These are phyloP conservation scores for Agarophyton chilense DNA, from an alignment of 23 red algal genomes.

Conservation along the genomic window DNA sequence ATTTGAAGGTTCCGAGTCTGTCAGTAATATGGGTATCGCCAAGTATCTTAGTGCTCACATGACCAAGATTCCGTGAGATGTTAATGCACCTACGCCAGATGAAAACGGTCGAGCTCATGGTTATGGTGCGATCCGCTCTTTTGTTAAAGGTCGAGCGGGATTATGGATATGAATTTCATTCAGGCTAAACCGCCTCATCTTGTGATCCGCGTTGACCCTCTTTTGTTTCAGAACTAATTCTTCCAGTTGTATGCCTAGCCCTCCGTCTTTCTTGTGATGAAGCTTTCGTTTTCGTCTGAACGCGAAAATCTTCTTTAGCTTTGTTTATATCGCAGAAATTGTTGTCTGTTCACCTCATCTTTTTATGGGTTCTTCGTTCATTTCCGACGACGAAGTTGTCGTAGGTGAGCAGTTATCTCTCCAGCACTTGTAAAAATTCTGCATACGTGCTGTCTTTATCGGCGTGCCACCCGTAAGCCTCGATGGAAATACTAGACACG, in stretches of 20 bases:
- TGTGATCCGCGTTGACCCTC: neutral
- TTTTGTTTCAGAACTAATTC: neutral
- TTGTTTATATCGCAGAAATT: slow-evolving; percentile 17
- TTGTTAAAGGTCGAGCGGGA: neutral
- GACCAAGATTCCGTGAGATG: slow-evolving; percentile 45
- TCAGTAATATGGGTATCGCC: slow-evolving; percentile 83
- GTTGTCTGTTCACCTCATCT: slow-evolving; percentile 28
- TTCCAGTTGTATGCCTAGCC: neutral
- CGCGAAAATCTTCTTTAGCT: slow-evolving; percentile 14
- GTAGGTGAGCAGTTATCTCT: neutral
- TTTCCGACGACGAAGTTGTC: slow-evolving; percentile 22
- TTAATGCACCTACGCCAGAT: neutral
- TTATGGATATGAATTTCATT: neutral
- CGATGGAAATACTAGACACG: neutral
- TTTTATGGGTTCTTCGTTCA: slow-evolving; percentile 11
- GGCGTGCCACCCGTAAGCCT: no score
- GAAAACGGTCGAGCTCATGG: neutral
- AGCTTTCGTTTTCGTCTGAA: neutral
- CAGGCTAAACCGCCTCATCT: neutral
- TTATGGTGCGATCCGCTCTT: neutral
- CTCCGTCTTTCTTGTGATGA: neutral
- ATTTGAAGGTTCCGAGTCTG: slow-evolving; percentile 65
- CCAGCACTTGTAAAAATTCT: slow-evolving; percentile 36
- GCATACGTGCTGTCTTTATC: neutral
- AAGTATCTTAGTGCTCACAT: slow-evolving; percentile 89